Percentiles rank a stretch among this genome's conserved stretches.
These are phyloP conservation scores for Penicillium samsonianum DNA, from an alignment of 495 filamentous ascomycete species.

Conservation along the genomic window DNA sequence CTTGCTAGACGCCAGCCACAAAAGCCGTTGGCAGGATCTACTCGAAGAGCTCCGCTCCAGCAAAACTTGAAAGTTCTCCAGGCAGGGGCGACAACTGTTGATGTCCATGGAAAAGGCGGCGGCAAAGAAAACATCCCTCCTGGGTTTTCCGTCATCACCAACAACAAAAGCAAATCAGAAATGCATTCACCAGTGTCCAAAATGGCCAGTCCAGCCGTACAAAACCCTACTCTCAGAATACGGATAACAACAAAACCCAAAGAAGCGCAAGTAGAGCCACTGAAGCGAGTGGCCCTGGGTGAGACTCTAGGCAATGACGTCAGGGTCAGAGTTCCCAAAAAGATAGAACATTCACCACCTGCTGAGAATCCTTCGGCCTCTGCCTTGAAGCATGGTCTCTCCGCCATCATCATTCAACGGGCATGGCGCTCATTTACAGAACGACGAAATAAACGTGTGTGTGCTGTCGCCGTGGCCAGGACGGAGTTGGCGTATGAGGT, in stretches of 20 bases:
- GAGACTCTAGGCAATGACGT: conserved; percentile 15
- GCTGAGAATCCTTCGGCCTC: neutral
- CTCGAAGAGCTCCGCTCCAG: conserved; percentile 41
- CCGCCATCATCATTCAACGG: conserved; percentile 5
- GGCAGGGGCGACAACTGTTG: conserved; percentile 28
- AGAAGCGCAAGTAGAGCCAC: neutral
- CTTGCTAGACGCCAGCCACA: conserved; percentile 33
- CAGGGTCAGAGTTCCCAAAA: neutral
- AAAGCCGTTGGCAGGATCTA: conserved; percentile 29
- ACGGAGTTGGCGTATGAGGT: neutral
- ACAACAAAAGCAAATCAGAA: conserved; percentile 17
- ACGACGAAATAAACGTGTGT: neutral
- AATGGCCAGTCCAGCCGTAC: conserved; percentile 2
- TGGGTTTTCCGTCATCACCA: conserved; percentile 24
- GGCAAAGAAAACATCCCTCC: conserved; percentile 54
- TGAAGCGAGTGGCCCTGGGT: conserved; percentile 13
- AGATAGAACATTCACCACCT: neutral
- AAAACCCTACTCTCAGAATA: conserved; percentile 3
- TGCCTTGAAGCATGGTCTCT: neutral
- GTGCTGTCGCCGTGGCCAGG: neutral
- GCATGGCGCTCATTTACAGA: conserved; percentile 2
- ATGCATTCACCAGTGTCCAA: neutral
- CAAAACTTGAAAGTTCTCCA: conserved; percentile 36
- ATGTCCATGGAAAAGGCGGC: conserved; percentile 43
- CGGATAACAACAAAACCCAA: neutral